Evolutionary conservation across 768 basidiomycete species (phyloP), one percentile per base, ranked within the genome.

Genomic region (Boletus patriciae): DNA sequence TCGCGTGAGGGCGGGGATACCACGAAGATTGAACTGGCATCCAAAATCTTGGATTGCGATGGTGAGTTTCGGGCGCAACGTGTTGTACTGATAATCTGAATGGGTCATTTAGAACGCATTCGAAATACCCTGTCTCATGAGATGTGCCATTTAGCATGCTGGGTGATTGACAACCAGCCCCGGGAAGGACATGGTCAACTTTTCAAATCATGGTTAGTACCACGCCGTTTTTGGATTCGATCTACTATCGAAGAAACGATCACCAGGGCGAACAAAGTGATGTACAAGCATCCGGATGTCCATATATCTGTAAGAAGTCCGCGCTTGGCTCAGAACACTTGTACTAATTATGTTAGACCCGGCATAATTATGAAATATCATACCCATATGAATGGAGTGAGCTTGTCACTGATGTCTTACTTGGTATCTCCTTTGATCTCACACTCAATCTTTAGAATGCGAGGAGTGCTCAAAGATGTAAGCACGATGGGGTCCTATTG

Each of bases 71-170:
- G n/a, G 36, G 25, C 10, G 25, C 7, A 18, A 25, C 19, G 25
- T 12, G 11, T 9, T n/a, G 8, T 13, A 16, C 21, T 43, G 44
- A 50, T 31, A 1, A 45, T 13, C 16, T 25, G 38, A 25, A 46
- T 38, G 27, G 10, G 41, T 38, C 3, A n/a, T 54, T 33, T 55
- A 94, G 92, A 90, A 52, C 83, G 91, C 38, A 87, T 94, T 47
- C 78, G 87, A 36, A 86, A 88, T 64, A 94, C 92, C 1, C 73
- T 95, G 13, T 85, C 90, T 31, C 93, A 95, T 63, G 93, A 95
- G 70, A 93, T 94, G 92, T 94, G 92, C 64, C 93, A 94, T 74
- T 71, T 95, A 34, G 93, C 93, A 3, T 83, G 83, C 54, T 95
- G 92, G 92, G 75, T 90, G 23, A 90, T 95, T 53, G 83, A 88